Conservation (phyloP, 192 early-diverging fungal species). For the Linnemannia hyalina region DNA sequence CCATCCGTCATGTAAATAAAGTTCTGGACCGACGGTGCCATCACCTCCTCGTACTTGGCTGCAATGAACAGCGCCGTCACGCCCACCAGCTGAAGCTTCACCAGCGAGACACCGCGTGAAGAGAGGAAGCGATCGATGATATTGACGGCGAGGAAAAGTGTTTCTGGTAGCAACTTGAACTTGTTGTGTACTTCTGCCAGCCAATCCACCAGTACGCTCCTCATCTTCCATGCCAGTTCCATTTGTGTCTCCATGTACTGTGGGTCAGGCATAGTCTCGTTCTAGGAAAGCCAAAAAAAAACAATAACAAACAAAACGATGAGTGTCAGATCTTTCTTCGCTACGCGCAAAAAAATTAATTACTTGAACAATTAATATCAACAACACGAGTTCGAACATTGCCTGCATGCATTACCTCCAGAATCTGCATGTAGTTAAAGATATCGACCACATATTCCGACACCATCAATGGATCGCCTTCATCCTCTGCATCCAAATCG, state of each 20-base stretch:
- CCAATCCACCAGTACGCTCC: conserved; percentile 95
- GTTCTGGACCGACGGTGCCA: conserved; percentile 84
- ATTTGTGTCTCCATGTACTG: conserved; percentile 88
- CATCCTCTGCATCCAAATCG: conserved; percentile 33
- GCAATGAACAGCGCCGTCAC: conserved; percentile 92
- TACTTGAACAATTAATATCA: not conserved
- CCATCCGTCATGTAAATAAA: conserved; percentile 91
- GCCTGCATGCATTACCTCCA: conserved; percentile 67
- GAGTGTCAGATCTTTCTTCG: not conserved
- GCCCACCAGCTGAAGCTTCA: conserved; percentile 95
- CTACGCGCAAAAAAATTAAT: not conserved
- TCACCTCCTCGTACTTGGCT: conserved; percentile 95
- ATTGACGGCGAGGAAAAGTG: conserved; percentile 93
- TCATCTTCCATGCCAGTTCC: conserved; percentile 93
- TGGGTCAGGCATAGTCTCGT: conserved; percentile 79
- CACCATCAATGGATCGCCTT: conserved; percentile 89
- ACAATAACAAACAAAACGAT: not conserved
- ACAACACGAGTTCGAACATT: too few relatives aligned
- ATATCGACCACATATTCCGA: conserved; percentile 96
- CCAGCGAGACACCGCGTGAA: conserved; percentile 82
- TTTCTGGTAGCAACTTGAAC: conserved; percentile 94
- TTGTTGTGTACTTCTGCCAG: conserved; percentile 92
- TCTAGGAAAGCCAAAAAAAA: not conserved
- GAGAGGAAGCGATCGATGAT: conserved; percentile 96
- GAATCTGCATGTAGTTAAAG: conserved; percentile 84